phyloP scores from a whole-genome alignment of 1,284 basidiomycete species.

The Microbotryomycetes sp. region DNA sequence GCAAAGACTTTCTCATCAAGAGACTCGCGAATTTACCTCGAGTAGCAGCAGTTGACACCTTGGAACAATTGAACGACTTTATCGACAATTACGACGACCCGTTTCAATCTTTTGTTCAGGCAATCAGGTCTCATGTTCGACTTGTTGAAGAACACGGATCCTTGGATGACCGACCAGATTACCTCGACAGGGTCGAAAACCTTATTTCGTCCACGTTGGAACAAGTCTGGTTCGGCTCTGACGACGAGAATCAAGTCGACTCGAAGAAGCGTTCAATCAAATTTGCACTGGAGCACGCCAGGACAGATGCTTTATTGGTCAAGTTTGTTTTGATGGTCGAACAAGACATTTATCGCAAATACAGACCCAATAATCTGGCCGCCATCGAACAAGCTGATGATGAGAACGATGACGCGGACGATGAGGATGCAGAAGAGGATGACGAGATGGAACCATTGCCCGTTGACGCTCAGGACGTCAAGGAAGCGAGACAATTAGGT shows the following conservation, averaged over 20 bases:
- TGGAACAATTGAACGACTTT: background rate
- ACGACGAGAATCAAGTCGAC: background rate
- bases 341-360: background rate
- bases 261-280: background rate
- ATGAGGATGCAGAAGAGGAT: background rate
- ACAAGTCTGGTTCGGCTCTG: background rate
- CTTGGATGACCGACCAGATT: too few relatives aligned
- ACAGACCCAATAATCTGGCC: background rate
- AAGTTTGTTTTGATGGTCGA: background rate
- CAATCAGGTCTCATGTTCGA: background rate
- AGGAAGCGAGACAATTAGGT: background rate
- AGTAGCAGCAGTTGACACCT: background rate
- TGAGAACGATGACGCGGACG: background rate
- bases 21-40: background rate
- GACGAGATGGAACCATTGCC: background rate
- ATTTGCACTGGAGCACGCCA: background rate
- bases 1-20: background rate
- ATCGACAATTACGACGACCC: background rate
- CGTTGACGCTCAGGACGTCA: background rate
- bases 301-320: background rate
- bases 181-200: background rate
- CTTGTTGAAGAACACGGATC: background rate
- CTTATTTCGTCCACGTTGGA: background rate
- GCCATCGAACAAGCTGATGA: background rate
- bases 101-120: background rate